phyloP scores from a whole-genome alignment of 2,329 filamentous ascomycete genomes.

The Capronia coronata region DNA sequence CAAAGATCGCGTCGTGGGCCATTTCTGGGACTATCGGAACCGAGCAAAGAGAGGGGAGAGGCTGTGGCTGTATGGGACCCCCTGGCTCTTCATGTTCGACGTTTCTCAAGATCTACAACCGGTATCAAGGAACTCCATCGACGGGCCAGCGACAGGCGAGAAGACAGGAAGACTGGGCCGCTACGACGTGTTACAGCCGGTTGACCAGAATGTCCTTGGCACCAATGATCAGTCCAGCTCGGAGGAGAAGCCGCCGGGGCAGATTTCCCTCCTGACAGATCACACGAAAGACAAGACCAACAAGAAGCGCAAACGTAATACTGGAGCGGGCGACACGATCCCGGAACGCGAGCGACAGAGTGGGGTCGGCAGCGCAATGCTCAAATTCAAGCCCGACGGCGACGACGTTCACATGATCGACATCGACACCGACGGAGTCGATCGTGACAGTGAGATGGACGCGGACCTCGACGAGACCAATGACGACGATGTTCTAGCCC shows the following conservation, averaged over 20 bases:
- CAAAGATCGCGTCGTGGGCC: conserved; percentile 65
- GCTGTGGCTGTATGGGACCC: conserved; percentile 79
- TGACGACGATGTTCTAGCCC: conserved; percentile 36
- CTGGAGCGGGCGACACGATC: conserved; percentile 32
- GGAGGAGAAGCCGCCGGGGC: neutral
- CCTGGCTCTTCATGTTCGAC: conserved; percentile 90
- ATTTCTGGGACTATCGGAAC: conserved; percentile 54
- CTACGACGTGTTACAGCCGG: conserved; percentile 28
- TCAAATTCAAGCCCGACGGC: conserved; percentile 18
- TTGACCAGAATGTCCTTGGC: neutral
- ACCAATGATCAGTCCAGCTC: neutral
- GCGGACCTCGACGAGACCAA: conserved; percentile 35
- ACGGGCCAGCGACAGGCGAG: conserved; percentile 4
- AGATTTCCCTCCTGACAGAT: neutral
- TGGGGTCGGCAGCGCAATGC: conserved; percentile 7
- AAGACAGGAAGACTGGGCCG: conserved; percentile 23
- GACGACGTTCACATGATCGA: conserved; percentile 33
- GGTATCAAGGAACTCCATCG: too few relatives aligned
- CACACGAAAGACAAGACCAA: conserved; percentile 3
- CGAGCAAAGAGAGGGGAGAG: conserved; percentile 44
- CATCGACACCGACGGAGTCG: conserved; percentile 34
- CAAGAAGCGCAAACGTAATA: conserved; percentile 41
- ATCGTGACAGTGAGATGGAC: conserved; percentile 38
- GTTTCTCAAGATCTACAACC: conserved; percentile 60
- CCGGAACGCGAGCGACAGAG: conserved; percentile 5